A percentile compares a stretch with the other conserved stretches of the same genome.
phyloP scores from a whole-genome alignment of 768 basidiomycete genomes.

The Krasilnikovozyma curviuscula region DNA sequence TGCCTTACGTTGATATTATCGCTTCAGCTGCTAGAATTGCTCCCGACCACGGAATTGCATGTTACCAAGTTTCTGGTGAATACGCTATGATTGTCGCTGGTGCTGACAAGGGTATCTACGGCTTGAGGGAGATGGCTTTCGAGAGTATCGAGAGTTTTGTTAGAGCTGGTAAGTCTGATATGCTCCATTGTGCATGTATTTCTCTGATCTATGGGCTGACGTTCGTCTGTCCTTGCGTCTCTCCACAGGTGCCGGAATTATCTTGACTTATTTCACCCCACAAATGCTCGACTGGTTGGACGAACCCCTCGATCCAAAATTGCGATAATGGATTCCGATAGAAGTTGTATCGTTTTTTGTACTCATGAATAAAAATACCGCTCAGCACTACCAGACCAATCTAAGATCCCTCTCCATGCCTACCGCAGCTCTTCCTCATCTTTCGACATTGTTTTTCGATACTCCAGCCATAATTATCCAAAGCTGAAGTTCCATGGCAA shows the following conservation, averaged over 20 bases:
- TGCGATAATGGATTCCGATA: no score
- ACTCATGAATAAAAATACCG: no score
- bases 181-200: not conserved
- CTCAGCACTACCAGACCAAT: no score
- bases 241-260: conserved; percentile 56
- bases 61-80: conserved; percentile 85
- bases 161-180: conserved; percentile 50
- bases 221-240: not conserved
- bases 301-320: no score
- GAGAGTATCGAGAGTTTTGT: conserved; percentile 82
- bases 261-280: conserved; percentile 90
- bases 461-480: no score
- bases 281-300: conserved; percentile 56
- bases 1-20: conserved; percentile 94
- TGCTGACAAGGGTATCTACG: conserved; percentile 82
- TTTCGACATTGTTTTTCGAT: no score
- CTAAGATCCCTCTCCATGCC: no score
- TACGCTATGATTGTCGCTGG: conserved; percentile 95
- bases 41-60: conserved; percentile 76
- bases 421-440: no score
- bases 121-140: conserved; percentile 77
- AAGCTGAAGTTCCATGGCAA: no score
- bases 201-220: not conserved
- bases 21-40: conserved; percentile 65
- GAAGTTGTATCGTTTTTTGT: no score